Evolutionary conservation across 2,329 filamentous ascomycete genomes (phyloP).

Genomic region (Fusarium mexicanum): DNA sequence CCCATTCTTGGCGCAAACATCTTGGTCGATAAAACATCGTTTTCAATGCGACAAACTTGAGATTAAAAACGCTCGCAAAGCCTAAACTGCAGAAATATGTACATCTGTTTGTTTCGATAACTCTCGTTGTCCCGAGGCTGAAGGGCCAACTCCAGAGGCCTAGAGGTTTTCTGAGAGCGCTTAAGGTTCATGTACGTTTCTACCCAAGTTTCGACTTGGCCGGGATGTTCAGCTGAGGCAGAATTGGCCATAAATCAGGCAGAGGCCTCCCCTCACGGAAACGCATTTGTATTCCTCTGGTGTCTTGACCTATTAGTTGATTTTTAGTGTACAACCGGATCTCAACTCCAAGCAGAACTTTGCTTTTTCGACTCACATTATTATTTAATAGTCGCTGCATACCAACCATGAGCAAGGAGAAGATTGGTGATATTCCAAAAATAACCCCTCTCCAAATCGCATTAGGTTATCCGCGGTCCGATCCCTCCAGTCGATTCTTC

Average conservation of each 20-base stretch:
- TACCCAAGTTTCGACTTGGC: not conserved
- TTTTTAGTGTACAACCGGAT: too few relatives aligned
- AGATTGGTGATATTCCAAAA: not conserved
- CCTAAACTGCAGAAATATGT: accelerated
- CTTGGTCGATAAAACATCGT: not conserved
- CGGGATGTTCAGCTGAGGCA: not conserved
- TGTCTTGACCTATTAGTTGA: not conserved
- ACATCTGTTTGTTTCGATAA: not conserved
- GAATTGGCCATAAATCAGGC: not conserved
- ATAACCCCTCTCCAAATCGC: not conserved
- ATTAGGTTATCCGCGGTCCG: not conserved
- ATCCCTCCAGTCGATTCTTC: not conserved
- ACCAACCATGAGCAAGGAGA: not conserved
- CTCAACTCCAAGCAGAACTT: too few relatives aligned
- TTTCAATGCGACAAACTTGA: not conserved
- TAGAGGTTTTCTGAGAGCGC: not conserved
- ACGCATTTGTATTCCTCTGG: not conserved
- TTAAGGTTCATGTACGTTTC: not conserved
- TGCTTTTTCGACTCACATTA: accelerated
- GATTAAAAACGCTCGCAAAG: accelerated
- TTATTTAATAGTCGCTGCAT: not conserved
- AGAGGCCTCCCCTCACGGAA: not conserved
- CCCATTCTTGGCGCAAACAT: not conserved
- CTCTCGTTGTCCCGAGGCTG: not conserved
- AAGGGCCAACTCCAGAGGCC: not conserved